A percentile compares a stretch with the other conserved stretches of the same genome.
These are phyloP conservation scores for Chaetomiaceae sp. DNA, from an alignment of 2,329 filamentous ascomycete species.

Conservation along the genomic window DNA sequence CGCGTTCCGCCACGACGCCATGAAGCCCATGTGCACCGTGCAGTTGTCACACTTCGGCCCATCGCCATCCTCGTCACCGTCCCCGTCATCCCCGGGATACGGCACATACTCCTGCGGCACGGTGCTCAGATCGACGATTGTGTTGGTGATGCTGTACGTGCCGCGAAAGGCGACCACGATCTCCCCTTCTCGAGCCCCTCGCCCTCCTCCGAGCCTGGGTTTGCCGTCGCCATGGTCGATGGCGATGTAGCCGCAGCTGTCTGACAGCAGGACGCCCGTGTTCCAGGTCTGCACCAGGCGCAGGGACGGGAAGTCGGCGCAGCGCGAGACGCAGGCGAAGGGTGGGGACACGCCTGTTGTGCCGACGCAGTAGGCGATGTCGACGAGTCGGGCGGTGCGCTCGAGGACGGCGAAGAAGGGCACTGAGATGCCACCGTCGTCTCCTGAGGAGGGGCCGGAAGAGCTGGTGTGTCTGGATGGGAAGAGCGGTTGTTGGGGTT, in stretches of 20 bases:
- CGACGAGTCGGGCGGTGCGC: constrained; percentile 82
- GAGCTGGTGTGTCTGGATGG: neutral
- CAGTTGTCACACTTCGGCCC: constrained; percentile 71
- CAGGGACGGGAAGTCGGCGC: constrained; percentile 73
- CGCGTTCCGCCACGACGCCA: constrained; percentile 75
- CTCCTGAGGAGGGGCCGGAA: too few relatives aligned
- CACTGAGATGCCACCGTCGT: constrained; percentile 40
- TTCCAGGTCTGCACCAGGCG: constrained; percentile 83
- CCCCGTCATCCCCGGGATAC: constrained; percentile 52
- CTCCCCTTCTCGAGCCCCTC: constrained; percentile 23
- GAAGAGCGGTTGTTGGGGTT: neutral
- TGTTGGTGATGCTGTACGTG: constrained; percentile 90
- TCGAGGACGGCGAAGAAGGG: constrained; percentile 75
- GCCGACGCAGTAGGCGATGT: constrained; percentile 91
- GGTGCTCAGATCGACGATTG: constrained; percentile 82
- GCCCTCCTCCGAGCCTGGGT: constrained; percentile 1
- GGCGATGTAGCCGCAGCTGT: constrained; percentile 90
- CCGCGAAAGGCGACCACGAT: constrained; percentile 89
- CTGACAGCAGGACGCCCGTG: constrained; percentile 76
- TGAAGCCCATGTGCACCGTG: constrained; percentile 87
- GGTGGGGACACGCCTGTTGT: constrained; percentile 74
- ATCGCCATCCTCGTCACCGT: constrained; percentile 25
- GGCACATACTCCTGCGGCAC: constrained; percentile 86
- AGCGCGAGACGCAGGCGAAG: constrained; percentile 80
- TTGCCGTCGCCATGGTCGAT: constrained; percentile 53